phyloP scores from a whole-genome alignment of 805 yeast genomes.

The Metschnikowia vanudenii region DNA sequence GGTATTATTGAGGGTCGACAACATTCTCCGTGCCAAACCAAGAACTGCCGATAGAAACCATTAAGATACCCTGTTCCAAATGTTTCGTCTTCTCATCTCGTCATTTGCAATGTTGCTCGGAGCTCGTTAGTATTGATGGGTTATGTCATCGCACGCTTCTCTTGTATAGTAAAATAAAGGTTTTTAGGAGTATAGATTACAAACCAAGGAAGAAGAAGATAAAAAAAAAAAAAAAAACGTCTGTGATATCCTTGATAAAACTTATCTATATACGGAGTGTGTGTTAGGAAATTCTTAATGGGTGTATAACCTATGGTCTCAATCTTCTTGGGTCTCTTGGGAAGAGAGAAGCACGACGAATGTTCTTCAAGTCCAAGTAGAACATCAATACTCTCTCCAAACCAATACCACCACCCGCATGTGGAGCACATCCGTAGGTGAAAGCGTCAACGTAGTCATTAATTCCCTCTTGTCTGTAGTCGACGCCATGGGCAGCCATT shows the following conservation, averaged over 20 bases:
- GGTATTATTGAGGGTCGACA: conserved; percentile 91
- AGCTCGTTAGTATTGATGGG: background rate
- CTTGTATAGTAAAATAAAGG: conserved; percentile 6
- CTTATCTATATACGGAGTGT: background rate
- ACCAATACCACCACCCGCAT: conserved; percentile 99
- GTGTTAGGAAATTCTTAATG: background rate
- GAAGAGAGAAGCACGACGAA: conserved; percentile 97
- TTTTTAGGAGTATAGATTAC: conserved; percentile 8
- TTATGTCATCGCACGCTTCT: background rate
- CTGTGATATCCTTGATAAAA: background rate
- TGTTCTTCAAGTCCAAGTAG: conserved; percentile 93
- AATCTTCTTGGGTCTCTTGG: conserved; percentile 98
- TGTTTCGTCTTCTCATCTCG: background rate
- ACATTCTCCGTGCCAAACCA: conserved; percentile 95
- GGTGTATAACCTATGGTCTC: conserved; percentile 55
- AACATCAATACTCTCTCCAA: conserved; percentile 98
- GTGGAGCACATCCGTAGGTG: conserved; percentile 95
- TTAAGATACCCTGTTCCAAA: conserved; percentile 13
- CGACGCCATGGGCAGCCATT: conserved; percentile 79
- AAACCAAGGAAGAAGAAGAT: background rate
- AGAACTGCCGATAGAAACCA: conserved; percentile 88
- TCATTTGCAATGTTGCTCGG: background rate
- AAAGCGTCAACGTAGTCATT: conserved; percentile 91
- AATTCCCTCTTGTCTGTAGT: conserved; percentile 77
- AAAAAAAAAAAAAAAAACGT: background rate